Evolutionary conservation across 345 rosid species (phyloP), one percentile per base, ranked within the genome.

Genomic region (Nasturtium officinale): DNA sequence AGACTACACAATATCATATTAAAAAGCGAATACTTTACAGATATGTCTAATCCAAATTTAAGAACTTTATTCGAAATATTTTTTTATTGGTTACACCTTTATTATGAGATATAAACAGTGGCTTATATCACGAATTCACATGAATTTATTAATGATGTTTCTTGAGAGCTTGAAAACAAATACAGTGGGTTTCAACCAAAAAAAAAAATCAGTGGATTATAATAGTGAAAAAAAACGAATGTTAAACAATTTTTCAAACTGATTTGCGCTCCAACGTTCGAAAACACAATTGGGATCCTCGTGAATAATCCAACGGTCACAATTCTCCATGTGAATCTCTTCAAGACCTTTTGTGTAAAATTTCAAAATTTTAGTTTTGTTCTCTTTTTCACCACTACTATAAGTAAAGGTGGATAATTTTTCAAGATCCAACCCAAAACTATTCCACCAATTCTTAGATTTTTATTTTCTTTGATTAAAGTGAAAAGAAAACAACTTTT

Each of bases 241-340:
- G 43, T 72, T 72, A 73, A 65, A 47, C 59, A 57, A 74, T 73
- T 67, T 67, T 78, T 80, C 80, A 82, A 85, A 74, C 23, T 65
- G 60, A 26, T 74, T 79, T 81, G 87, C 90, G 89, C 89, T 88
- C 93, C 93, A 85, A 82, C 83, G 83, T 82, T 88, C 81, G 65
- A 72, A 74, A 73, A 58, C 46, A 63, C 25, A 64, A 72, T 54
- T 30, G 76, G 82, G 78, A 72, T 58, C 28, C 83, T 45, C 83
- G 86, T 83, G 86, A 83, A 75, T 13, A 3, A 82, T 82, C 88
- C 52, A 85, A 85, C 87, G 87, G 89, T 83, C 84, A 69, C 79
- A 77, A 78, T 75, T 79, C 77, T 76, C 74, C 95, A 86, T 89
- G 92, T 86, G 97, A 86, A 76, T 50, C 67, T 76, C 85, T 87